Evolutionary conservation across 2,329 filamentous ascomycete genomes (phyloP), one percentile per base, ranked within the genome.

Genomic region (Talaromyces sp.): DNA sequence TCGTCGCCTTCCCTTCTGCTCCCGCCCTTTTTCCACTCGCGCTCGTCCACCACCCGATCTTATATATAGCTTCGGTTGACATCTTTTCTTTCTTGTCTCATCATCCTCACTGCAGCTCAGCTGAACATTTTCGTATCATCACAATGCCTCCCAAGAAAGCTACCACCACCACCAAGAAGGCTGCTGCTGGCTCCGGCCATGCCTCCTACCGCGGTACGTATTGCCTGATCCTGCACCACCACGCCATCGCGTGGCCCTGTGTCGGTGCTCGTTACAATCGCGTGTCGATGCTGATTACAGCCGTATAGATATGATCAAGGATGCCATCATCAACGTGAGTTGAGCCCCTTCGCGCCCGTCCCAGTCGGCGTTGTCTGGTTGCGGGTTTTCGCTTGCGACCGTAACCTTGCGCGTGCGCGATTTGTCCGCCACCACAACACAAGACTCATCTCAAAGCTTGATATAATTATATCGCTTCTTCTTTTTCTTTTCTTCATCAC

Each of bases 251-350:
- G 74, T 71, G 55, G 64, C 64, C 55, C 66, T 71, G 68, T 73
- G 70, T 57, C 62, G 68, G 61, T 59, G 66, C 73, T 71, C 65
- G 69, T 74, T 70, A 62, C 76, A 70, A 75, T 86, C 83, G 82
- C 84, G 70, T 77, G 71, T 65, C 67, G 74, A 75, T 83, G 73
- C 82, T 85, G 79, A 86, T 81, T 73, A 68, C 60, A 68, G 65
- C 67, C 50, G 70, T 71, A 73, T 75, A 88, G 86, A 87, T 77
- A 88, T 89, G 86, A 87, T 89, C 77, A 88, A 87, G 78, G 86
- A 89, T 76, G 86, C 86, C 68, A 86, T 89, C 73, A 76, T 88
- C 71, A 84, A 83, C 77, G 86, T 89, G 77, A 86, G 86, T 88
- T 73, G 71, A 82, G 78, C 74, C 72, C 72, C 64, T 67, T 72